Conservation (phyloP, 371 early-diverging fungal genomes). For the Mortierella sp. region DNA sequence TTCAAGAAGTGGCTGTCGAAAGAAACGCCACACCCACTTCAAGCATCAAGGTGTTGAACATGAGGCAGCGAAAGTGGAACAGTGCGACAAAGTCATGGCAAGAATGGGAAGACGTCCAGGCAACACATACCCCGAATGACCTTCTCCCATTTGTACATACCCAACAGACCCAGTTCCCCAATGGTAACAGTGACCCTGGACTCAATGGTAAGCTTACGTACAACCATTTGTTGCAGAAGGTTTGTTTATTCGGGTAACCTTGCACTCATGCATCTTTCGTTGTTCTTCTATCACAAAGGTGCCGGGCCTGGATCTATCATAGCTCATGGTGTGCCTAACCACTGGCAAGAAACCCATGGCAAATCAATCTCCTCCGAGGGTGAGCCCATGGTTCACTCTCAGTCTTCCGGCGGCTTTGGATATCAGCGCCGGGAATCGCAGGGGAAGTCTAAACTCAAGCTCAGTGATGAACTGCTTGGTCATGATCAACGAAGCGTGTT, state of each 20-base stretch:
- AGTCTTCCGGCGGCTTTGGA: conserved; percentile 14
- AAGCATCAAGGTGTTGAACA: conserved; percentile 19
- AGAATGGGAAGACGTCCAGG: conserved; percentile 51
- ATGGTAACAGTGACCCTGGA: not conserved
- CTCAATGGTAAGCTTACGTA: conserved; percentile 4
- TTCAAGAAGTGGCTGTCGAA: too few species aligned
- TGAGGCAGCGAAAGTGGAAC: conserved; percentile 53
- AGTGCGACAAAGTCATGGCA: conserved; percentile 46
- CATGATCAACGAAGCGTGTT: conserved; percentile 9
- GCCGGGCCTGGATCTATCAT: not conserved
- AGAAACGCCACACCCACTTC: not conserved
- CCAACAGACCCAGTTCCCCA: not conserved
- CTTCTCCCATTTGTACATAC: not conserved
- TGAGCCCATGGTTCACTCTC: not conserved
- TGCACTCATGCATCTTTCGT: not conserved
- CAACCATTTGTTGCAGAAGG: not conserved
- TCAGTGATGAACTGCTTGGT: not conserved
- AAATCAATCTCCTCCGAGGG: not conserved
- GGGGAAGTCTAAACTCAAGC: conserved; percentile 2
- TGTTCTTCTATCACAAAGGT: conserved; percentile 2
- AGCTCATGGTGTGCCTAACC: not conserved
- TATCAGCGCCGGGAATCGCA: conserved; percentile 28
- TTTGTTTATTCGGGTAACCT: not conserved
- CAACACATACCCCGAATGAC: conserved; percentile 24
- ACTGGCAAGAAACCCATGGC: not conserved